Conservation (phyloP, 495 filamentous ascomycete genomes). For the Penicillium pulvis region DNA sequence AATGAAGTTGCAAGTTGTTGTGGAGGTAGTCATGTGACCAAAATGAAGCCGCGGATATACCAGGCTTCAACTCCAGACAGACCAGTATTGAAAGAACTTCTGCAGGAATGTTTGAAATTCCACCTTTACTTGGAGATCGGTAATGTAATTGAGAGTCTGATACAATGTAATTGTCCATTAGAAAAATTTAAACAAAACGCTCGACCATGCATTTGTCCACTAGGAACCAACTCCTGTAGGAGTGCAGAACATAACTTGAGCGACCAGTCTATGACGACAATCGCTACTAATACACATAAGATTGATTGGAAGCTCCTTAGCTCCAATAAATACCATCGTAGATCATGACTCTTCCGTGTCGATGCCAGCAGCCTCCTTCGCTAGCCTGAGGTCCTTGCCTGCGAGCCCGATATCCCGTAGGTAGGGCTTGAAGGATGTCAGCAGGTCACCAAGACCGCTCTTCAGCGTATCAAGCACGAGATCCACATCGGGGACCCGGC, state of each 20-base stretch:
- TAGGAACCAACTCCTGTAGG: conserved; percentile 18
- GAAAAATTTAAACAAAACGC: conserved; percentile 22
- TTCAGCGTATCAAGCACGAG: conserved; percentile 60
- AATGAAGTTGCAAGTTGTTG: conserved; percentile 8
- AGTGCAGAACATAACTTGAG: conserved; percentile 15
- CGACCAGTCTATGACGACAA: conserved; percentile 4
- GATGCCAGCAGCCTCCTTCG: conserved; percentile 61
- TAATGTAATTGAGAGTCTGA: background rate
- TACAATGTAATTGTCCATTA: background rate
- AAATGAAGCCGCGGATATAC: background rate
- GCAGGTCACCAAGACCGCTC: conserved; percentile 58
- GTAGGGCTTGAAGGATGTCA: conserved; percentile 72
- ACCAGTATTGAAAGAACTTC: background rate
- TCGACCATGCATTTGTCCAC: conserved; percentile 34
- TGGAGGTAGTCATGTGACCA: conserved; percentile 15
- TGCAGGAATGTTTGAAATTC: background rate
- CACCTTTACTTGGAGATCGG: background rate
- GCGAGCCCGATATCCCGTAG: conserved; percentile 64
- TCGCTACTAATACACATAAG: conserved; percentile 15
- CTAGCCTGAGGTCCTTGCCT: conserved; percentile 66
- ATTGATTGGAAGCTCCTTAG: conserved; percentile 10
- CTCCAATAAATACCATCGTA: conserved; percentile 8
- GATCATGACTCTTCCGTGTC: conserved; percentile 29
- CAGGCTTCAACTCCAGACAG: background rate
- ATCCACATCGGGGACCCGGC: conserved; percentile 60